A percentile compares a stretch with the other conserved stretches of the same genome.
These are phyloP conservation scores for Leishmania guyanensis DNA, from an alignment of 208 protist species.

Conservation along the genomic window DNA sequence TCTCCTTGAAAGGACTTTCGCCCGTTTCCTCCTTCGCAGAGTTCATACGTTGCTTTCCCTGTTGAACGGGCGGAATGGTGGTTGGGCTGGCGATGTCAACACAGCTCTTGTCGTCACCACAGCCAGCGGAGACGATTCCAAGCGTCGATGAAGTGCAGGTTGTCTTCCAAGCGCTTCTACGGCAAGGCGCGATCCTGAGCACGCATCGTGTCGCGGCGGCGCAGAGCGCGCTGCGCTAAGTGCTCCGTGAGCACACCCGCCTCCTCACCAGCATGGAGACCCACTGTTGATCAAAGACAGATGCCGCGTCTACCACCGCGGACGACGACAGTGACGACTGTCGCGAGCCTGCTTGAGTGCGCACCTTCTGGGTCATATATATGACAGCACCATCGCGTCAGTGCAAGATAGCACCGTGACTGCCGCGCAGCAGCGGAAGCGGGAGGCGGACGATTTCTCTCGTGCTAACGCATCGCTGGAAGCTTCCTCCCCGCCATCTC, in stretches of 20 bases:
- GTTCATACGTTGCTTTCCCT: background rate
- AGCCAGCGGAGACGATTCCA: conserved; percentile 8
- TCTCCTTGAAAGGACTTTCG: too few relatives aligned
- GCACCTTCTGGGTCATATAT: conserved; percentile 23
- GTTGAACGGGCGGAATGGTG: background rate
- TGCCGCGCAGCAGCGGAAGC: conserved; percentile 7
- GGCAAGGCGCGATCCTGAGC: conserved; percentile 7
- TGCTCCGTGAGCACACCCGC: conserved; percentile 37
- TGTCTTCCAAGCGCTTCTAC: conserved; percentile 21
- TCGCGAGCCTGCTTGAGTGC: conserved; percentile 12
- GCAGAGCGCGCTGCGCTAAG: conserved; percentile 23
- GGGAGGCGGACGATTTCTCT: background rate
- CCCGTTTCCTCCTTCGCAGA: background rate
- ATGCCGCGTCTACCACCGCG: background rate
- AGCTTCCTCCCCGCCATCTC: background rate
- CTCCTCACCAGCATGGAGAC: conserved; percentile 31
- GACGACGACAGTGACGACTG: background rate
- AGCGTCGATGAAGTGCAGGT: conserved; percentile 34
- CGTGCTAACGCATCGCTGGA: background rate
- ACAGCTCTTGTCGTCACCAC: background rate
- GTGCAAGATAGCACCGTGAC: conserved; percentile 15
- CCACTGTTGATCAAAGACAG: conserved; percentile 19
- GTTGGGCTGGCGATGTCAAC: background rate
- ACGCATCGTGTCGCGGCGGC: conserved; percentile 14
- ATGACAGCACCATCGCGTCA: conserved; percentile 10